Evolutionary conservation across 495 filamentous ascomycete genomes (phyloP).

Genomic region (Hyaloscypha bicolor): DNA sequence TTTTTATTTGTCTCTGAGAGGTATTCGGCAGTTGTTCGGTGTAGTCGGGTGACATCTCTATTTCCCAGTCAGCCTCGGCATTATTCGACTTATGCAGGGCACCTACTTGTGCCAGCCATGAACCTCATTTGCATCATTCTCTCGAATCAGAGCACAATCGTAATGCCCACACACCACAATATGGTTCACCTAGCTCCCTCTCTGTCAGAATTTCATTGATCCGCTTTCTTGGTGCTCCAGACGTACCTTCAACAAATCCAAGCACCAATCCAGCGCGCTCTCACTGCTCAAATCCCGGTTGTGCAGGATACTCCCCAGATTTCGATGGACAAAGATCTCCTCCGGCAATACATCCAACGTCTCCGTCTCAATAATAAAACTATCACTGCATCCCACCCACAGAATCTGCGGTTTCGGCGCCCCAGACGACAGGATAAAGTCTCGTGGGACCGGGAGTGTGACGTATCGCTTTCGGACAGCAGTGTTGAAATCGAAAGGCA

Average conservation of each 20-base stretch:
- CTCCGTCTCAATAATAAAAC: slow-evolving; percentile 40
- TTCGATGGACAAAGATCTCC: slow-evolving; percentile 45
- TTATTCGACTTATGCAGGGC: not conserved
- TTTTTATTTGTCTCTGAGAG: not conserved
- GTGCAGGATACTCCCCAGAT: slow-evolving; percentile 43
- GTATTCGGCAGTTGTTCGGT: slow-evolving; percentile 3
- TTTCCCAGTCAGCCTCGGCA: not conserved
- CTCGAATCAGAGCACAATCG: slow-evolving; percentile 42
- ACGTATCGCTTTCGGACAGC: slow-evolving; percentile 19
- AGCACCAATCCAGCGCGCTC: slow-evolving; percentile 40
- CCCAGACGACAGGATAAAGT: slow-evolving; percentile 38
- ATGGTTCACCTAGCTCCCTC: slow-evolving; percentile 40
- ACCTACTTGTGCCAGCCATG: slow-evolving; percentile 20
- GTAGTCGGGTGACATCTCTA: slow-evolving; percentile 19
- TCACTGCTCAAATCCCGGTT: slow-evolving; percentile 40
- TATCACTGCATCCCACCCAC: slow-evolving; percentile 49
- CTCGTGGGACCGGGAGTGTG: slow-evolving; percentile 14
- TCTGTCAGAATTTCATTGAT: slow-evolving; percentile 3
- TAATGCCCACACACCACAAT: slow-evolving; percentile 50
- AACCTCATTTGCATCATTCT: slow-evolving; percentile 6
- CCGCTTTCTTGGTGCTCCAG: not conserved
- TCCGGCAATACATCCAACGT: slow-evolving; percentile 38
- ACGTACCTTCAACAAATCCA: slow-evolving; percentile 39
- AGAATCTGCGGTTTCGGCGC: slow-evolving; percentile 40
- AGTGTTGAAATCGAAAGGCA: slow-evolving; percentile 21